Evolutionary conservation across 2,329 filamentous ascomycete genomes (phyloP), one percentile per base, ranked within the genome.

Genomic region (Alternaria longipes): DNA sequence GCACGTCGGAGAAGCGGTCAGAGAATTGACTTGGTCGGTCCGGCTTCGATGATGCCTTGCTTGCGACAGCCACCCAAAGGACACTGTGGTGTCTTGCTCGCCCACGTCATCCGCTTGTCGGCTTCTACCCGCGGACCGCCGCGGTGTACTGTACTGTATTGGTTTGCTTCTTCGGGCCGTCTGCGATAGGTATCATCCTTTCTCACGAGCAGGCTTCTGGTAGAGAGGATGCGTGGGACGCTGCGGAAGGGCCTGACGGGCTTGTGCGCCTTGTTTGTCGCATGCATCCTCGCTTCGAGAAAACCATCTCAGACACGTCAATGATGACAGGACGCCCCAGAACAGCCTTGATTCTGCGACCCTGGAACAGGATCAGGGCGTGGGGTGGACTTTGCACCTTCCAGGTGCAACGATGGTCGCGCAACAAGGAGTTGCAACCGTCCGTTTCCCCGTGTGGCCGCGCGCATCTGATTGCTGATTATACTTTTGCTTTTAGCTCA

Each of bases 371-470:
- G 56, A 68, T 66, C 66, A 61, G 65, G 71, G 70, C 74, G 70
- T 76, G 72, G 70, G 69, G 69, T 74, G 74, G 59, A 53, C 70
- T 69, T 60, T 74, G 72, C 72, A 55, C 40, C 49, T 51, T 7
- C 2, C 50, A 66, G 62, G 64, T 71, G 67, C 65, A 70, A 70
- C 74, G 67, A 67, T 69, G 66, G 66, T 70, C 56, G 60, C 50
- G 45, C 71, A 66, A 69, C 69, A 75, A 74, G 70, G 72, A 72
- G 73, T 57, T 65, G 65, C 72, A 68, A 60, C 65, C 70, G 67
- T 73, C 71, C 74, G 69, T 67, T 68, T 67, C 71, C 67, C 70
- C 72, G 70, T 67, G 55, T 44, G 46, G 65, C 58, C 51, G 65
- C 71, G 62, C 59, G 58, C 57, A 64, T 54, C 61, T 62, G 58